Base-by-base conservation (phyloP, 2,329 filamentous ascomycete genomes). In the Sporothrix sp. region DNA sequence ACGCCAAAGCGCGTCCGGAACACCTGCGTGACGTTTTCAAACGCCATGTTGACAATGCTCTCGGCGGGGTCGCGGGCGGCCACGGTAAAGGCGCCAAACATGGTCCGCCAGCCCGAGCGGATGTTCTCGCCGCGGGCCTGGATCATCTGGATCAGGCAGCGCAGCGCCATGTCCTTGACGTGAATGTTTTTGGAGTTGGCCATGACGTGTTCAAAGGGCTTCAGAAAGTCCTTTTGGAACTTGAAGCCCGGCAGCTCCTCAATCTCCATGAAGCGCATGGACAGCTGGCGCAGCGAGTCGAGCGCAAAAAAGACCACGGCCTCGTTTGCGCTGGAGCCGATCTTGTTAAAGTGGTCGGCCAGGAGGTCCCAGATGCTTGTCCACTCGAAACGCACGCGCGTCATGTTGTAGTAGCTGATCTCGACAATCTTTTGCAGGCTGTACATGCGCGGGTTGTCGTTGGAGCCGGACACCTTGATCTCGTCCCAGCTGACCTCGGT, bases 321-420 rank as follows among this genome's bases (percentile, higher is more conserved):
- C 11, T 93, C 95, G 68, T 98, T 98, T 61, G 84, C 87, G 62
- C 97, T 90, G 62, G 91, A 97, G 48, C 94, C 94, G 54, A 98
- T 93, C 56, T 90, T 84, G 65, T 97, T 97, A 74, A 99, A 98
- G 64, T 99, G 94, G 63, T 95, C 87, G 13, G 93, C 93, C n/a
- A 99, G 77, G 1, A 98, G 86, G 56, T 87, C 86, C 93, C 93
- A 99, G 53, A 98, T 95, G 60, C 85, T 91, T 11, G 86, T 94
- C 93, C 93, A 98, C 65, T 98, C 93, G 60, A 97, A 97, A 60
- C 93, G 85, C 32, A 98, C 91, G 73, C 93, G 83, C 53, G 87
- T 89, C 93, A 98, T 98, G 71, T 98, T 98, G 79, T 98, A 98
- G 67, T 95, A 96, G 65, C 88, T 95, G 66, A 98, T 97, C 67